Conservation (phyloP, 108 stramenopile species). For the Nitzschia sp. region DNA sequence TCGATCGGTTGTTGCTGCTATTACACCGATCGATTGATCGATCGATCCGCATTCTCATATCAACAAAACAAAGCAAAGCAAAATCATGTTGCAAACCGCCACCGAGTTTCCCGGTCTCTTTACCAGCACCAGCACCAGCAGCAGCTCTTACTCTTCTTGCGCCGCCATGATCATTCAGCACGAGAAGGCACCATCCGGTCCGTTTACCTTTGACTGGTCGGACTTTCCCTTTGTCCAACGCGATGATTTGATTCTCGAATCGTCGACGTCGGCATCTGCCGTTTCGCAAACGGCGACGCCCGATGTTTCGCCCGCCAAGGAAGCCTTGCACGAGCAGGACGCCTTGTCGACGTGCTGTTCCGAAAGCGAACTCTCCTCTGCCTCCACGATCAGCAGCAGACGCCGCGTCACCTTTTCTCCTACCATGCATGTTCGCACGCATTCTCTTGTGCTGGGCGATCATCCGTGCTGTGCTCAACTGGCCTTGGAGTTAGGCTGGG, state of each 20-base stretch:
- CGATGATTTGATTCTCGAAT: background rate
- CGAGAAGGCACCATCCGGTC: too few relatives aligned
- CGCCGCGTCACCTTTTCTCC: conserved; percentile 18
- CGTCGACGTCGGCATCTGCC: background rate
- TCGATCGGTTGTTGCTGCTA: too few relatives aligned
- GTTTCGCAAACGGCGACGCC: background rate
- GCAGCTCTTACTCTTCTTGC: too few relatives aligned
- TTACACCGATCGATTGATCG: too few relatives aligned
- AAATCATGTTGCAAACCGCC: background rate
- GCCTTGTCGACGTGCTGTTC: background rate
- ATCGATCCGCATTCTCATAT: too few relatives aligned
- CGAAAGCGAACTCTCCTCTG: conserved; percentile 8
- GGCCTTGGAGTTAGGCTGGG: conserved; percentile 31
- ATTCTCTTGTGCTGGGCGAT: conserved; percentile 29
- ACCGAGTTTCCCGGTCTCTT: background rate
- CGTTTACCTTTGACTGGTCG: conserved; percentile 21
- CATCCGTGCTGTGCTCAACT: conserved; percentile 31
- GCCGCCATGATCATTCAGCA: too few relatives aligned
- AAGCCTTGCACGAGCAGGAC: background rate
- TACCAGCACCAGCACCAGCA: too few relatives aligned
- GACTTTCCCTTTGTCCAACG: conserved; percentile 27
- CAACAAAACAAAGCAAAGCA: background rate
- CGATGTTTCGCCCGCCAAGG: background rate
- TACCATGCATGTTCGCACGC: conserved; percentile 23
- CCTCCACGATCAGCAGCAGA: conserved; percentile 1